phyloP scores from a whole-genome alignment of 306 rosid genomes.

The Malus asiatica region DNA sequence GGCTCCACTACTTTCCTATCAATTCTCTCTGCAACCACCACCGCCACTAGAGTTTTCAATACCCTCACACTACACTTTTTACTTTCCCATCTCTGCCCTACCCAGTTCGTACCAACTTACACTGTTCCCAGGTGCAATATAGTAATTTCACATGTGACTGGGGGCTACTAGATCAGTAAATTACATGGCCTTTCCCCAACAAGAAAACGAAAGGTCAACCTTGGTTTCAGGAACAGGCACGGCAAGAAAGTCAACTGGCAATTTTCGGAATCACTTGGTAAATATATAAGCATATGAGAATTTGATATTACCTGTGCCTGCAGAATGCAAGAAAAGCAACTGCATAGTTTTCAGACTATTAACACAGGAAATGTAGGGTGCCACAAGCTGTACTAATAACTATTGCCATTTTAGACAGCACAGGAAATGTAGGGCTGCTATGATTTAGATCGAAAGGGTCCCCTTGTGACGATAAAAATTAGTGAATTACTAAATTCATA shows the following conservation, averaged over 20 bases:
- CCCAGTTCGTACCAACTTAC: background rate
- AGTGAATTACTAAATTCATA: slow-evolving; percentile 12
- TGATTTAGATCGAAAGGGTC: background rate
- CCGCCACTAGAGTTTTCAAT: slow-evolving; percentile 4
- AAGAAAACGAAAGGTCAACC: slow-evolving; percentile 31
- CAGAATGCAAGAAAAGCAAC: slow-evolving; percentile 23
- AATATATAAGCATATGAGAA: background rate
- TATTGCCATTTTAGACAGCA: background rate
- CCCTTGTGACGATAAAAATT: background rate
- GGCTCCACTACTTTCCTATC: slow-evolving; percentile 12
- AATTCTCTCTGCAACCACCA: slow-evolving; percentile 6
- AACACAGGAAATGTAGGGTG: background rate
- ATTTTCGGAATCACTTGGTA: slow-evolving; percentile 20
- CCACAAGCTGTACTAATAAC: background rate
- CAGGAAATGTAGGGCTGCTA: background rate
- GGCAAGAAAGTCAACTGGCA: slow-evolving; percentile 18
- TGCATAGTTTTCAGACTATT: background rate
- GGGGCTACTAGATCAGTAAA: background rate
- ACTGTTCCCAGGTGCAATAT: slow-evolving; percentile 12
- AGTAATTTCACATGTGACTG: slow-evolving; percentile 11
- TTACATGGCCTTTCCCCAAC: background rate
- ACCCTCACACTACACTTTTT: background rate
- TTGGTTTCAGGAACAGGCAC: slow-evolving; percentile 15
- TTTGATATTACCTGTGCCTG: slow-evolving; percentile 7
- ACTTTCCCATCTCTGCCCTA: slow-evolving; percentile 19